A percentile compares a stretch with the other conserved stretches of the same genome.
Evolutionary conservation across 2,329 filamentous ascomycete genomes (phyloP).

Genomic region (Microdochium bolleyi): DNA sequence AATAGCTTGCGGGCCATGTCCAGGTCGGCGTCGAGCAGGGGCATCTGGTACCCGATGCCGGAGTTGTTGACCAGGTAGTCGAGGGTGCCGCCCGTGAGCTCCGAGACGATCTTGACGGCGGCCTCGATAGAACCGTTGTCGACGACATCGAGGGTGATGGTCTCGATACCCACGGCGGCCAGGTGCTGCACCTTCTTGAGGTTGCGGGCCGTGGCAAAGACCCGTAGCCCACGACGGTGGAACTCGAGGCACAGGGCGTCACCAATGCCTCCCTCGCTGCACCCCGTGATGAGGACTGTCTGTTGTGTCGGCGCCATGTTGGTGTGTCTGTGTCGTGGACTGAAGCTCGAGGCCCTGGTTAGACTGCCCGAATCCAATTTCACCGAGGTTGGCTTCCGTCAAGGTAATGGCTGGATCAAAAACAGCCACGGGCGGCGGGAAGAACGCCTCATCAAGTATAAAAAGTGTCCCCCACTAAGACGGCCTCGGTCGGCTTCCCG

Average conservation of each 20-base stretch:
- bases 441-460: too few species aligned
- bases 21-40: constrained; percentile 22
- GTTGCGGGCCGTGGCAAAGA: constrained; percentile 31
- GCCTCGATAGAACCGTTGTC: constrained; percentile 20
- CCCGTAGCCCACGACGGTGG: constrained; percentile 24
- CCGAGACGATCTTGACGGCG: constrained; percentile 20
- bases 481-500: too few species aligned
- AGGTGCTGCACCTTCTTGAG: constrained; percentile 22
- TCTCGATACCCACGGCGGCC: constrained; percentile 22
- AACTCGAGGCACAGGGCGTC: constrained; percentile 29
- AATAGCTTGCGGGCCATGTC: constrained; percentile 12
- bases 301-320: background rate
- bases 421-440: too few species aligned
- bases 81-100: constrained; percentile 25
- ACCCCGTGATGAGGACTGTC: constrained; percentile 28
- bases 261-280: constrained; percentile 29
- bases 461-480: too few species aligned
- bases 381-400: too few species aligned
- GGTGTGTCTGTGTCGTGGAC: background rate
- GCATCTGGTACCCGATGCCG: constrained; percentile 20
- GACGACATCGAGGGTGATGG: constrained; percentile 31
- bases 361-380: background rate
- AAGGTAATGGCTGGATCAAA: too few species aligned
- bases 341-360: background rate
- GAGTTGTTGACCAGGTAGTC: constrained; percentile 37